Conservation (phyloP, 176 grass and related monocot species). For the Panicum miliaceum region DNA sequence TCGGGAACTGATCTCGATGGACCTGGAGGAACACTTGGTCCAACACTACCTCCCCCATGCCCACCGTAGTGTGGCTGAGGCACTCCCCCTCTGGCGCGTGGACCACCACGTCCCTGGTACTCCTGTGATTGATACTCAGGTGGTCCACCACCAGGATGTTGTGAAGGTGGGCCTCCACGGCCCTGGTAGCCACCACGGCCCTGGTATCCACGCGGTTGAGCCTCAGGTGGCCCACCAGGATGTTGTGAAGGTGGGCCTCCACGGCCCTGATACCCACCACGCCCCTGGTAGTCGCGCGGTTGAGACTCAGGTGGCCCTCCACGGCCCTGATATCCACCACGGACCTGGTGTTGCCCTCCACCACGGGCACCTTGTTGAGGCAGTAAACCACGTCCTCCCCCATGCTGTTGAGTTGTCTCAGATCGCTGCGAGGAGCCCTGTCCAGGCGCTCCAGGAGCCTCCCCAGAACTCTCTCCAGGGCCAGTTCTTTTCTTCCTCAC, state of each 20-base stretch:
- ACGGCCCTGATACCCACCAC: slow-evolving; percentile 47
- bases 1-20: slow-evolving; percentile 85
- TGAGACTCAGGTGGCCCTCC: slow-evolving; percentile 60
- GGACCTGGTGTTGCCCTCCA: slow-evolving; percentile 53
- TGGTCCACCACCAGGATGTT: slow-evolving; percentile 50
- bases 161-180: slow-evolving; percentile 46
- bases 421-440: slow-evolving; percentile 52
- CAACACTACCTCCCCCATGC: slow-evolving; percentile 59
- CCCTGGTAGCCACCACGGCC: slow-evolving; percentile 55
- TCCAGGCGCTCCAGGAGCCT: slow-evolving; percentile 44
- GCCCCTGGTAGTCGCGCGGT: slow-evolving; percentile 48
- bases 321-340: slow-evolving; percentile 45
- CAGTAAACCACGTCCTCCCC: slow-evolving; percentile 58
- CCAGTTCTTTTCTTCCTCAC: slow-evolving; percentile 85
- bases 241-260: neutral
- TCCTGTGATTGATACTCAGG: slow-evolving; percentile 58
- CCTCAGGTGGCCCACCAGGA: slow-evolving; percentile 47
- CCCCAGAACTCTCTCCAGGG: slow-evolving; percentile 54
- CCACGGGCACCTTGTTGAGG: slow-evolving; percentile 61
- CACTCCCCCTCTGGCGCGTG: slow-evolving; percentile 53
- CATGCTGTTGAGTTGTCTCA: slow-evolving; percentile 60
- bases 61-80: slow-evolving; percentile 65
- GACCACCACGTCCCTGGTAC: slow-evolving; percentile 61
- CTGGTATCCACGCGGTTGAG: slow-evolving; percentile 62
- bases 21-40: slow-evolving; percentile 57